phyloP scores from a whole-genome alignment of 2,329 filamentous ascomycete species.

The Ploettnerulaceae sp. region DNA sequence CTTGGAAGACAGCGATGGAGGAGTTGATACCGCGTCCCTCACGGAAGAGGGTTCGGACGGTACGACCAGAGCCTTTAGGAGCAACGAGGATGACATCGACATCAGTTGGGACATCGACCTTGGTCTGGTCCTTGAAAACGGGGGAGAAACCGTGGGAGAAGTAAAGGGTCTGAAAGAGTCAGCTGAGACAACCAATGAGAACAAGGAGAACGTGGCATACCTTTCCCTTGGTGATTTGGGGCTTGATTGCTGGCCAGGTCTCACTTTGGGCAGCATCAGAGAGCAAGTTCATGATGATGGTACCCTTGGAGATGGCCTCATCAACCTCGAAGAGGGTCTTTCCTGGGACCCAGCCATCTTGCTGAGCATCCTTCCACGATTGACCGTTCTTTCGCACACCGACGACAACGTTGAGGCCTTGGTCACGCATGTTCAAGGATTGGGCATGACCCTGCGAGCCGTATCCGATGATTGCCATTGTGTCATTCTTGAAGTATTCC shows the following conservation, averaged over 20 bases:
- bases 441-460: constrained; percentile 97
- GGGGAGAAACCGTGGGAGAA: constrained; percentile 99
- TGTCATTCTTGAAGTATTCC: constrained; percentile 99
- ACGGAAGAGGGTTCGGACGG: constrained; percentile 96
- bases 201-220: constrained; percentile 43
- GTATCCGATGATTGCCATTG: constrained; percentile 97
- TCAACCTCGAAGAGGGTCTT: constrained; percentile 99
- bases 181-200: constrained; percentile 15
- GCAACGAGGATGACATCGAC: constrained; percentile 99
- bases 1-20: constrained; percentile 96
- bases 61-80: constrained; percentile 98
- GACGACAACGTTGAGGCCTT: constrained; percentile 97
- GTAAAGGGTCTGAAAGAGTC: constrained; percentile 75
- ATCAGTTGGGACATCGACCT: constrained; percentile 92
- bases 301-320: constrained; percentile 88
- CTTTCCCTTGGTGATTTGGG: constrained; percentile 98
- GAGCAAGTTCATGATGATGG: constrained; percentile 99
- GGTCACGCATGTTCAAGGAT: constrained; percentile 99
- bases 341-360: constrained; percentile 97
- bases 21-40: constrained; percentile 99
- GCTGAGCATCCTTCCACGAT: constrained; percentile 95
- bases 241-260: constrained; percentile 98
- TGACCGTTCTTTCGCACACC: constrained; percentile 97
- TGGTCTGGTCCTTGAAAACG: constrained; percentile 99
- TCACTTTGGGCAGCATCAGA: constrained; percentile 96